Percentiles rank a stretch among this genome's conserved stretches.
These are phyloP conservation scores for Phytopythium aichiense DNA, from an alignment of 352 stramenopile species.

Conservation along the genomic window DNA sequence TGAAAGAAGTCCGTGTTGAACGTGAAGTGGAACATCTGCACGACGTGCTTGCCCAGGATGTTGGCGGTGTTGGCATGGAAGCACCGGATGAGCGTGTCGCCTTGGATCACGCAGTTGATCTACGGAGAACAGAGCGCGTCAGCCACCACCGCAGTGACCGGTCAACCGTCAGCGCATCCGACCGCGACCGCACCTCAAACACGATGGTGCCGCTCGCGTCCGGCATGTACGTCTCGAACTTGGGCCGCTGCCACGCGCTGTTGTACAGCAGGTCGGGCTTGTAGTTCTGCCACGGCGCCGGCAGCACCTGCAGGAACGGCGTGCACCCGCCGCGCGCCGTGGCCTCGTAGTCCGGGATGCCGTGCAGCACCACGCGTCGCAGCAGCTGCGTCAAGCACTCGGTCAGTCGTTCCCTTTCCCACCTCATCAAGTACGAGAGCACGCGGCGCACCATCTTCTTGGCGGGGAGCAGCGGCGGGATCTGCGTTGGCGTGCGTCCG, in stretches of 20 bases:
- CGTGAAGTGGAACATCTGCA: constrained; percentile 85
- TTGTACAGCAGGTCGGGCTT: constrained; percentile 61
- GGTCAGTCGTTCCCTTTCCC: neutral
- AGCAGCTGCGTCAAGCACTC: constrained; percentile 24
- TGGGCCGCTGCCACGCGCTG: constrained; percentile 59
- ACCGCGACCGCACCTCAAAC: constrained; percentile 35
- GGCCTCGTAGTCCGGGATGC: constrained; percentile 75
- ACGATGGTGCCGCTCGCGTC: constrained; percentile 48
- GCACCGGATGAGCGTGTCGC: constrained; percentile 61
- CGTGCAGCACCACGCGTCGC: constrained; percentile 54
- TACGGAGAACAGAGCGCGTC: constrained; percentile 11
- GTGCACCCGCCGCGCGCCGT: constrained; percentile 51
- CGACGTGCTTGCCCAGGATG: constrained; percentile 74
- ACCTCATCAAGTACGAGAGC: neutral
- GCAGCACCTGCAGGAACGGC: constrained; percentile 60
- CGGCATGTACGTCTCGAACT: constrained; percentile 57
- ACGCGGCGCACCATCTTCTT: constrained; percentile 41
- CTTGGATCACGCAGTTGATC: constrained; percentile 69
- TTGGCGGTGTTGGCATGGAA: constrained; percentile 73
- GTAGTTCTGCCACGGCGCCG: constrained; percentile 55
- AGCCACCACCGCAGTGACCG: neutral
- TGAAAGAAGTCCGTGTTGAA: constrained; percentile 84
- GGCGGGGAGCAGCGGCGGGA: constrained; percentile 44
- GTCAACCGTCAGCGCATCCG: neutral
- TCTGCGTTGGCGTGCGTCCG: constrained; percentile 41